phyloP scores from a whole-genome alignment of 2,329 filamentous ascomycete genomes.

The Phoma herbarum region DNA sequence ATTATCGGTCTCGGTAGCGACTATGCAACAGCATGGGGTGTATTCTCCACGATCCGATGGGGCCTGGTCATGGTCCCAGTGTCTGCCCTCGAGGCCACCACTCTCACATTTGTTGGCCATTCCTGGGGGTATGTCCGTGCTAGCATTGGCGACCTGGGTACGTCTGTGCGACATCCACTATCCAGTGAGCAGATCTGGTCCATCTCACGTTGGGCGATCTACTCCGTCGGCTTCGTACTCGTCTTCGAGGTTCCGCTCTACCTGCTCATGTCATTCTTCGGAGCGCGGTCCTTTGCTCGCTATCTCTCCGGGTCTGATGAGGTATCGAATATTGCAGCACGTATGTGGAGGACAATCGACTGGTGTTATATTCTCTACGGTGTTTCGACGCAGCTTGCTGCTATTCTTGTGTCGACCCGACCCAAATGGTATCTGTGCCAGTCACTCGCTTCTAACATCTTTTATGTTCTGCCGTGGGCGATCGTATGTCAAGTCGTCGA shows the following conservation, averaged over 20 bases:
- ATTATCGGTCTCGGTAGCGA: slow-evolving; percentile 70
- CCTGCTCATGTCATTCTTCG: slow-evolving; percentile 68
- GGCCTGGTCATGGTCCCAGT: slow-evolving; percentile 78
- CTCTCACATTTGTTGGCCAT: slow-evolving; percentile 72
- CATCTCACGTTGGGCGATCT: slow-evolving; percentile 63
- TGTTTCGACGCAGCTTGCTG: slow-evolving; percentile 69
- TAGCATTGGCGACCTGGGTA: slow-evolving; percentile 37
- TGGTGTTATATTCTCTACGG: slow-evolving; percentile 76
- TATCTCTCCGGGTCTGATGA: slow-evolving; percentile 67
- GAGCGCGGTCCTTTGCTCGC: slow-evolving; percentile 67
- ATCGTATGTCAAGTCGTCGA: slow-evolving; percentile 61
- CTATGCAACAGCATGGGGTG: slow-evolving; percentile 76
- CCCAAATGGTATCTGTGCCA: slow-evolving; percentile 75
- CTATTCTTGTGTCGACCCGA: slow-evolving; percentile 69
- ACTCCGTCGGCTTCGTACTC: slow-evolving; percentile 64
- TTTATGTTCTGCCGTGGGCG: slow-evolving; percentile 76
- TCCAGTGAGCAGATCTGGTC: slow-evolving; percentile 42
- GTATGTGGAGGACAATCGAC: slow-evolving; percentile 68
- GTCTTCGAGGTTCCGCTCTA: slow-evolving; percentile 69
- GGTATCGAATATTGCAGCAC: slow-evolving; percentile 68
- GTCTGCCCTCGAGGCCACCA: slow-evolving; percentile 70
- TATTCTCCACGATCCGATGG: slow-evolving; percentile 79
- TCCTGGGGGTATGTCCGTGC: slow-evolving; percentile 66
- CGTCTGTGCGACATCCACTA: slow-evolving; percentile 27
- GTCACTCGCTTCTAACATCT: slow-evolving; percentile 70